Percentiles rank a stretch among this genome's conserved stretches.
phyloP scores from a whole-genome alignment of 164 flowering plant species.

The Stephania cephalantha region DNA sequence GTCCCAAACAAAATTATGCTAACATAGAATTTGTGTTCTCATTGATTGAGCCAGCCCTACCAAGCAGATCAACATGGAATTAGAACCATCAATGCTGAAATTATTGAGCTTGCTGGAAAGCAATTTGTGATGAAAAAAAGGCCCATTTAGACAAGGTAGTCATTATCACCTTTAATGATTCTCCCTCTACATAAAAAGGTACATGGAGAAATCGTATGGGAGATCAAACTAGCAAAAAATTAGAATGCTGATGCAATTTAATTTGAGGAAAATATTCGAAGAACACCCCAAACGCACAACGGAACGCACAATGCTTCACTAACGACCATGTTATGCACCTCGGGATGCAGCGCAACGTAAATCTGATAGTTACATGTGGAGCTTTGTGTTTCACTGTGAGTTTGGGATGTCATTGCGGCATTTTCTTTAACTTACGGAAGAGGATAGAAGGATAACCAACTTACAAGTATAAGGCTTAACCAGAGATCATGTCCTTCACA shows the following conservation, averaged over 20 bases:
- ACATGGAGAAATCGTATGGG: not conserved
- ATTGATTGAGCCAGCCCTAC: not conserved
- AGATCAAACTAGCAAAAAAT: not conserved
- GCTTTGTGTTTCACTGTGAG: too few species aligned
- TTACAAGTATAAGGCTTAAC: slow-evolving; percentile 10
- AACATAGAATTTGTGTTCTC: not conserved
- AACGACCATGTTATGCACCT: too few species aligned
- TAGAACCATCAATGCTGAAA: not conserved
- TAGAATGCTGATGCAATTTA: not conserved
- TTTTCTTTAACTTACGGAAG: slow-evolving; percentile 2
- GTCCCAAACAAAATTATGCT: not conserved
- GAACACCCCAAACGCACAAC: too few species aligned
- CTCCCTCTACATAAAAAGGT: not conserved
- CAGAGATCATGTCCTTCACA: slow-evolving; percentile 42
- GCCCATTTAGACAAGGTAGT: not conserved
- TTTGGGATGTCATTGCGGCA: too few species aligned
- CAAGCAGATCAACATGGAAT: not conserved
- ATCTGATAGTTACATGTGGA: too few species aligned
- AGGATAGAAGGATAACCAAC: slow-evolving; percentile 4
- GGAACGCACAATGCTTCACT: too few species aligned
- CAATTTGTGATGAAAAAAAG: not conserved
- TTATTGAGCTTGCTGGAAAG: not conserved
- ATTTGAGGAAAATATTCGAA: too few species aligned
- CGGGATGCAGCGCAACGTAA: too few species aligned
- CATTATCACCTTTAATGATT: not conserved